Conservation (phyloP, 139 green algal species). For the Chlorella sp. region DNA sequence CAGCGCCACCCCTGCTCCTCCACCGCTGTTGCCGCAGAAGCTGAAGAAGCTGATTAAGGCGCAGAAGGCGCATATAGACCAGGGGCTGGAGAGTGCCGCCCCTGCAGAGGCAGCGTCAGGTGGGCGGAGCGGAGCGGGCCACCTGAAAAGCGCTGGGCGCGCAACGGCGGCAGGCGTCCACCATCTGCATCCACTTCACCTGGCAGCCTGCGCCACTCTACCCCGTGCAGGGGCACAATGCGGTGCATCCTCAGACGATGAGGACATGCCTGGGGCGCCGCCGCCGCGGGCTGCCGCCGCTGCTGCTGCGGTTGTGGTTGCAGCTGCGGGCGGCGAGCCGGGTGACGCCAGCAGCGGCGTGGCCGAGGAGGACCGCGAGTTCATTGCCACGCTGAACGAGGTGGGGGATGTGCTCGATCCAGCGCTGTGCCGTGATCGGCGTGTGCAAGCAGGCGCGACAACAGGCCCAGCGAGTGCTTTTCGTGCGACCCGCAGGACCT, state of each 20-base stretch:
- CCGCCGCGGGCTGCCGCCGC: no score
- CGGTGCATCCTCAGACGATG: no score
- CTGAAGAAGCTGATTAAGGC: constrained; percentile 47
- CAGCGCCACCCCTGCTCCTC: no score
- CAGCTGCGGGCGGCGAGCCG: neutral
- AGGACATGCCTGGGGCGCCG: no score
- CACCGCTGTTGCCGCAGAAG: constrained; percentile 13
- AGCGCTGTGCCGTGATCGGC: neutral
- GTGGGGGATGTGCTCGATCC: no score
- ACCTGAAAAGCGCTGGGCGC: no score
- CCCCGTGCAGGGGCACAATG: no score
- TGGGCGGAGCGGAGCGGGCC: no score
- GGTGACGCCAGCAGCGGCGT: neutral
- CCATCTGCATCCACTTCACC: no score
- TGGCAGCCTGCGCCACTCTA: no score
- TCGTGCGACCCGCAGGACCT: constrained; percentile 28
- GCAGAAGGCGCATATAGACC: neutral
- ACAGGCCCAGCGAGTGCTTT: neutral
- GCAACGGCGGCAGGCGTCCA: no score
- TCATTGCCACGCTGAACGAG: constrained; percentile 60
- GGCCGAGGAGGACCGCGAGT: constrained; percentile 22
- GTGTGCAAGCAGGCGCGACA: neutral
- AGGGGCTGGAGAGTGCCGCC: neutral
- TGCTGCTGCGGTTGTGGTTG: neutral
- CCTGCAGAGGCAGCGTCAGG: no score